Evolutionary conservation across 2,329 filamentous ascomycete species (phyloP), one percentile per base, ranked within the genome.

Genomic region (Aspergillus udagawae): DNA sequence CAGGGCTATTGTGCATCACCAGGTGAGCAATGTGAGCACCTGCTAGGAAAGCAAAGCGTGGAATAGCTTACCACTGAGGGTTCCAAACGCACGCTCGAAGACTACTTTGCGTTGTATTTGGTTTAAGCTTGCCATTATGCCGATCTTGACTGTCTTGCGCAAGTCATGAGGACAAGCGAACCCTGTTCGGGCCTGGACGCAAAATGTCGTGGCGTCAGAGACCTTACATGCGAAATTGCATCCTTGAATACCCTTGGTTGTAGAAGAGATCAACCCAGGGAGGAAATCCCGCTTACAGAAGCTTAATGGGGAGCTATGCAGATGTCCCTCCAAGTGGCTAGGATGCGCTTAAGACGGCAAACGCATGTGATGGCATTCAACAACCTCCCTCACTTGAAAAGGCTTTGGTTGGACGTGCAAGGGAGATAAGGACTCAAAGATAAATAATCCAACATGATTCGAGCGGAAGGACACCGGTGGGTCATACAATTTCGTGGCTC

Each of bases 331-430:
- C 5, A 42, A 20, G 38, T 14, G 35, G 29, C 52, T 42, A 52
- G 25, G 52, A 32, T 58, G 53, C 52, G 28, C 56, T 58, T 47
- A 10, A 45, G 10, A 45, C 12, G 41, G 41, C 42, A 45, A 23
- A 45, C 42, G 10, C 20, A 12, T 45, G 20, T 14, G 42, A 27
- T 35, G 48, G 28, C 20, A 45, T 50, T 38, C n/a, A 45, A 10
- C 21, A 8, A 14, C 10, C 21, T 21, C 21, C 42, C 20, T 45
- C 42, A 10, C 42, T 45, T 21, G n/a, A 45, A 21, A 23, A 45
- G 20, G 21, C 10, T 4, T 9, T 45, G n/a, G 20, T 21, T 23
- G 8, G 21, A 14, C 12, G n/a, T 20, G 42, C 42, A 45, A 44
- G n/a, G 42, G 42, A 45, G 4, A 45, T 10, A 45, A 17, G 3